phyloP scores from a whole-genome alignment of 331 rosid species.

The Pyracantha coccinea region DNA sequence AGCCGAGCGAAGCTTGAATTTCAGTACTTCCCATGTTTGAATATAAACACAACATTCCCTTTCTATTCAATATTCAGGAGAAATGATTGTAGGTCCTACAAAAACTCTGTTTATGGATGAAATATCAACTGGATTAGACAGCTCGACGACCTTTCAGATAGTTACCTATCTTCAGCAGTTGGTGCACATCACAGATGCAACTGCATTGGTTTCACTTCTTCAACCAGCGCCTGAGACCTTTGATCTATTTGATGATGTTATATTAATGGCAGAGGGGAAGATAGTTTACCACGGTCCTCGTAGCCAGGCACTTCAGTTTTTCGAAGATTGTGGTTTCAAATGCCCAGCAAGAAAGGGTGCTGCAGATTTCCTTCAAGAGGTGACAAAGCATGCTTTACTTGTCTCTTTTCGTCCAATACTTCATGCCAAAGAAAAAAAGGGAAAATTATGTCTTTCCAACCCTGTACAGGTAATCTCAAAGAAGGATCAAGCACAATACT shows the following conservation, averaged over 20 bases:
- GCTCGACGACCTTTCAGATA: conserved; percentile 83
- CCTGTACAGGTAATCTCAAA: conserved; percentile 54
- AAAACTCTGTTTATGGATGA: conserved; percentile 79
- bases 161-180: conserved; percentile 71
- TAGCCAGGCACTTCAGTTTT: conserved; percentile 48
- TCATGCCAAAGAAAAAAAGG: not conserved
- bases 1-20: not conserved
- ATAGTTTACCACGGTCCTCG: conserved; percentile 74
- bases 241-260: conserved; percentile 75
- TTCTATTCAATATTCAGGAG: conserved; percentile 42
- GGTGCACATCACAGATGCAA: conserved; percentile 64
- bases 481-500: conserved; percentile 82
- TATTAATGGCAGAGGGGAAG: conserved; percentile 77
- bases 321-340: conserved; percentile 76
- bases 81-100: conserved; percentile 76
- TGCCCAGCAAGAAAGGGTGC: conserved; percentile 88
- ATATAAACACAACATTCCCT: not conserved
- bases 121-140: conserved; percentile 86
- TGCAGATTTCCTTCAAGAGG: conserved; percentile 96
- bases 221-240: conserved; percentile 88
- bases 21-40: not conserved
- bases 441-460: not conserved
- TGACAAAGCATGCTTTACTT: conserved; percentile 4
- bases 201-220: conserved; percentile 75
- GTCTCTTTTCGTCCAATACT: not conserved